Evolutionary conservation across 768 basidiomycete species (phyloP), one percentile per base, ranked within the genome.

Genomic region (Psilocybe tampanensis): DNA sequence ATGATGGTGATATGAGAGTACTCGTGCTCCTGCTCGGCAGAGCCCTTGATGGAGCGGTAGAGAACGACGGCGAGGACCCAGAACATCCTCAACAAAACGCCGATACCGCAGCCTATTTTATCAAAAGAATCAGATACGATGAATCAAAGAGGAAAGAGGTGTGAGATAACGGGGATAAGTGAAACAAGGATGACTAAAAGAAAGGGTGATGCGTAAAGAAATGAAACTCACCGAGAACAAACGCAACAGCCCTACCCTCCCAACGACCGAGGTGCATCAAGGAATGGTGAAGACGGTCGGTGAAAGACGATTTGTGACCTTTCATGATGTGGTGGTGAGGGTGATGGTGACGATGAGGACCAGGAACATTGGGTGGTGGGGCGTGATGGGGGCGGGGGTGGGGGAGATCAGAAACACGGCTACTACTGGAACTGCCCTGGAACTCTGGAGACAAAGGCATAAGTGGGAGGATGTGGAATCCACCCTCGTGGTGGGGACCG

Each of bases 181-280:
- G 29, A 29, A 29, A 29, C 29, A 9, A 29, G 5, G 29, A 29
- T 9, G 29, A 29, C 4, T 48, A 26, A 18, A 5, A 9, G 44
- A 23, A 42, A 44, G 47, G 39, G n/a, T 52, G 24, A 43, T 18
- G 29, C 4, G 9, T 29, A 29, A 19, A 24, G 45, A 33, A 36
- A 42, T 18, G 54, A 19, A 33, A 64, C 70, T 50, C 51, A 77
- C 91, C 92, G 17, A 94, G 80, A 55, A 94, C 91, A 58, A 94
- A 94, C 3, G 92, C 86, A 15, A 94, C 86, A 9, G 86, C 85
- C 48, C 90, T 80, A 49, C 90, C 90, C 71, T 94, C 92, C 90
- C 92, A 93, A 18, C 84, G 84, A 12, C 90, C 89, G 15, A 94
- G 82, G 8, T 81, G 70, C 76, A 84, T 84, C 53, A 93, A 71